A percentile compares a stretch with the other conserved stretches of the same genome.
Evolutionary conservation across 2,329 filamentous ascomycete genomes (phyloP).

Genomic region (Ophiostoma tasmaniense): DNA sequence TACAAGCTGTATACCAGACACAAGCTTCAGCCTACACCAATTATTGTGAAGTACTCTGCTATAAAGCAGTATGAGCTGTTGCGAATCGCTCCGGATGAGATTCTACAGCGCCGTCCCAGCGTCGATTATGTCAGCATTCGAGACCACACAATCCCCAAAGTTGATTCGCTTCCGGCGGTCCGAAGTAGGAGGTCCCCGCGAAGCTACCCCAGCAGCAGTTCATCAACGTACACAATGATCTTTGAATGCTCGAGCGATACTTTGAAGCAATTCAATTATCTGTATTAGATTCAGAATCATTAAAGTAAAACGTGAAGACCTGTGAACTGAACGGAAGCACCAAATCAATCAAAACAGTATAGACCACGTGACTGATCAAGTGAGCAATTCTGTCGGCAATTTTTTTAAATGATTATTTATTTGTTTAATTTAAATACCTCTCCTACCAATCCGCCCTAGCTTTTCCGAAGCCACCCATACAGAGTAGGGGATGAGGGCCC

Average conservation of each 20-base stretch:
- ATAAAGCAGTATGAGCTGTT: background rate
- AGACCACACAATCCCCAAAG: background rate
- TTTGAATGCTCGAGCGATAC: background rate
- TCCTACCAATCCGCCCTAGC: constrained; percentile 18
- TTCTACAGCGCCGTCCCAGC: background rate
- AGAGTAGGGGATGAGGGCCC: constrained; percentile 14
- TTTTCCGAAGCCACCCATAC: constrained; percentile 20
- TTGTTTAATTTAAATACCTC: background rate
- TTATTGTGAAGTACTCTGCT: background rate
- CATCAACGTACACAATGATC: background rate
- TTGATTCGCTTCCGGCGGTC: constrained; percentile 14
- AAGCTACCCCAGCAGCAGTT: background rate
- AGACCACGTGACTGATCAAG: background rate
- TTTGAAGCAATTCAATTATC: too few relatives aligned
- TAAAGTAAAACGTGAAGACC: too few relatives aligned
- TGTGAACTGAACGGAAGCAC: too few relatives aligned
- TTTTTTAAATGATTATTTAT: background rate
- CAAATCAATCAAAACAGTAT: background rate
- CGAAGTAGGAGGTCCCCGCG: constrained; percentile 11
- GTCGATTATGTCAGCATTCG: background rate
- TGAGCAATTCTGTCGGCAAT: background rate
- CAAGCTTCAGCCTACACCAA: background rate
- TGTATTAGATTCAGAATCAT: too few relatives aligned
- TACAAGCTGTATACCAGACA: background rate
- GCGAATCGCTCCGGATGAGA: background rate